phyloP scores from a whole-genome alignment of 495 filamentous ascomycete species.

The Aspergillus diversus region DNA sequence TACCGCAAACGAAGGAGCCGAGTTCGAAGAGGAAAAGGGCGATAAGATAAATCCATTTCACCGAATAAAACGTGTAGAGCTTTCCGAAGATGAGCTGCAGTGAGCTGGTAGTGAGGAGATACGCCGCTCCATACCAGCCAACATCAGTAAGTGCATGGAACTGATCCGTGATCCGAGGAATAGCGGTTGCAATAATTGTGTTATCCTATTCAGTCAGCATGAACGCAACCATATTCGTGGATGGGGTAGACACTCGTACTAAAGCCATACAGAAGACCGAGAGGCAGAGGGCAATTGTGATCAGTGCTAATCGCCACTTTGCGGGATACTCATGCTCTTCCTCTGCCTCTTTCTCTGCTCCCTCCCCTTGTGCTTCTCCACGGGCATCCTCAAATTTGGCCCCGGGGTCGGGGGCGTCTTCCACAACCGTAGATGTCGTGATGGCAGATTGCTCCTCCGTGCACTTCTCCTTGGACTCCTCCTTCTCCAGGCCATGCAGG shows the following conservation, averaged over 20 bases:
- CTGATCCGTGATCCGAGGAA: slow-evolving; percentile 21
- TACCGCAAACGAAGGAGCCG: slow-evolving; percentile 69
- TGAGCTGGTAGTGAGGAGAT: slow-evolving; percentile 48
- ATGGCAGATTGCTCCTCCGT: too few relatives aligned
- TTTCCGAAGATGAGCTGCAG: slow-evolving; percentile 58
- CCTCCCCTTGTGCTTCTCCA: too few relatives aligned
- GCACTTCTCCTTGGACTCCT: too few relatives aligned
- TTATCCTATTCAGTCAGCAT: slow-evolving; percentile 6
- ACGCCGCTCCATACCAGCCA: slow-evolving; percentile 58
- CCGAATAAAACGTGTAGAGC: slow-evolving; percentile 66
- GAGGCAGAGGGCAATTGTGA: not conserved
- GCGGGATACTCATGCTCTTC: too few relatives aligned
- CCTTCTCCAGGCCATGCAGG: too few relatives aligned
- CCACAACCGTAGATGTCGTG: too few relatives aligned
- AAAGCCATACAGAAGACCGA: not conserved
- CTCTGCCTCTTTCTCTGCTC: too few relatives aligned
- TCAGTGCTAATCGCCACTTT: not conserved
- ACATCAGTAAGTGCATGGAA: slow-evolving; percentile 53
- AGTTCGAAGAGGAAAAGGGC: slow-evolving; percentile 65
- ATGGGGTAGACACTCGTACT: too few relatives aligned
- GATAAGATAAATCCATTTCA: slow-evolving; percentile 60
- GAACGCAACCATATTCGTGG: too few relatives aligned
- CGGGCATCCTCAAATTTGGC: too few relatives aligned
- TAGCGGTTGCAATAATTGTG: slow-evolving; percentile 4
- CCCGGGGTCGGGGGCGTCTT: too few relatives aligned